phyloP scores from a whole-genome alignment of 768 basidiomycete species.

The Trametes gibbosa region DNA sequence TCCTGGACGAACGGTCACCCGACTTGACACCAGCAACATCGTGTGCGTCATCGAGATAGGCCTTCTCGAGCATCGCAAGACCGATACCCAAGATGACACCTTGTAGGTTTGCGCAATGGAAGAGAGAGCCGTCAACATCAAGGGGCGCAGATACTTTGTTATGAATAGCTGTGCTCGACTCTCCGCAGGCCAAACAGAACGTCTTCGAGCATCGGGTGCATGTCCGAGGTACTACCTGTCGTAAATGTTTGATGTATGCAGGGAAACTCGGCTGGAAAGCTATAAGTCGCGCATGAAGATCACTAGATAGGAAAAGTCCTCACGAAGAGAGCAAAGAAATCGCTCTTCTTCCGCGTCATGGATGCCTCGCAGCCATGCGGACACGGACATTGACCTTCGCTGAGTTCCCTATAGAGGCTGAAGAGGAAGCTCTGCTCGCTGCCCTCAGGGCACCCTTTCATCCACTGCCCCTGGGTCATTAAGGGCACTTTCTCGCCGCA shows the following conservation, averaged over 20 bases:
- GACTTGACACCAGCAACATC: slow-evolving; percentile 30
- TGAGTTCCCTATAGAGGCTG: slow-evolving; percentile 74
- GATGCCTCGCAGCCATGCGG: slow-evolving; percentile 71
- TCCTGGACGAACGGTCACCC: slow-evolving; percentile 31
- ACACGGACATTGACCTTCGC: slow-evolving; percentile 61
- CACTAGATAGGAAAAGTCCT: slow-evolving; percentile 31
- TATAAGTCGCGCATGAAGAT: slow-evolving; percentile 2
- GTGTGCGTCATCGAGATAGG: slow-evolving; percentile 56
- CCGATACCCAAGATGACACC: slow-evolving; percentile 91
- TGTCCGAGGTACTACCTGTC: slow-evolving; percentile 50
- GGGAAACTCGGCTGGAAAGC: slow-evolving; percentile 63
- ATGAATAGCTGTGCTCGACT: slow-evolving; percentile 32
- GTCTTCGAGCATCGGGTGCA: slow-evolving; percentile 43
- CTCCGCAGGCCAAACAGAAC: slow-evolving; percentile 50
- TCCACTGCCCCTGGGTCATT: slow-evolving; percentile 91
- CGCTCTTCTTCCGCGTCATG: slow-evolving; percentile 59
- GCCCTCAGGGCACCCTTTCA: slow-evolving; percentile 95
- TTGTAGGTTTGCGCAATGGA: slow-evolving; percentile 89
- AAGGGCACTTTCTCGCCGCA: slow-evolving; percentile 52
- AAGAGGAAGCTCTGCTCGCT: slow-evolving; percentile 89
- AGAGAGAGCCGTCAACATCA: slow-evolving; percentile 55
- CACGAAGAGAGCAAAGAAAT: slow-evolving; percentile 85
- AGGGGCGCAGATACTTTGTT: slow-evolving; percentile 28
- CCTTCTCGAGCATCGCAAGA: slow-evolving; percentile 77
- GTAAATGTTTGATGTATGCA: slow-evolving; percentile 64